Evolutionary conservation across 805 yeast genomes (phyloP), one percentile per base, ranked within the genome.

Genomic region (Torulaspora microellipsoides): DNA sequence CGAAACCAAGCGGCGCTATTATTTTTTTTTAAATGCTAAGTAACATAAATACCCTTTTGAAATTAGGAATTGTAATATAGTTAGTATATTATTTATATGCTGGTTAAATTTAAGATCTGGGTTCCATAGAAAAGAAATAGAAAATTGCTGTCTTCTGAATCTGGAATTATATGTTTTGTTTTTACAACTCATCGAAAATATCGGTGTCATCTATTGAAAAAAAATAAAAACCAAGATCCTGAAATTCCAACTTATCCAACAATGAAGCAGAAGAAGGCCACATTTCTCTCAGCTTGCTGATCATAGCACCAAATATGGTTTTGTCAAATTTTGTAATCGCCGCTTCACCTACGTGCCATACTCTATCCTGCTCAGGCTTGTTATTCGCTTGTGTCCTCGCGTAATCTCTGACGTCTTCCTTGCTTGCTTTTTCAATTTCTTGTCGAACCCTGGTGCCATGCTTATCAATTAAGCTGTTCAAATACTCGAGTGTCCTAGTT

Each of bases 1-100:
- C 95, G 95, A 85, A 83, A 85, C 93, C 86, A 71, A 78, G 87
- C 88, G 84, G 84, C 87, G 93, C 93, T 84, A 83, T 31, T 55
- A 56, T 44, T 48, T 57, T 53, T 53, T 43, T 46, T 11, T 6
- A 12, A 13, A n/a, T 34, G 27, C 20, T 13, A 17, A 33, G 9
- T 14, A n/a, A 23, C 13, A 23, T 20, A 7, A 20, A 6, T 20
- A 20, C 25, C 8, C 4, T 5, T 20, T 20, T 20, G 25, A 20
- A 8, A 20, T 20, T 20, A 7, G 8, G 8, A 5, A 2, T 4
- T 20, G 25, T 20, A 5, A 3, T 8, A 20, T 5, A 5, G 7
- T 20, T 8, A 20, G 8, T 17, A 4, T 17, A 3, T 17, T 20
- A 8, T 6, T 7, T 20, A 6, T 20, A 20, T 20, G 25, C 8